Evolutionary conservation across 371 early-diverging fungal species (phyloP).

Genomic region (Mortierella polycephala): DNA sequence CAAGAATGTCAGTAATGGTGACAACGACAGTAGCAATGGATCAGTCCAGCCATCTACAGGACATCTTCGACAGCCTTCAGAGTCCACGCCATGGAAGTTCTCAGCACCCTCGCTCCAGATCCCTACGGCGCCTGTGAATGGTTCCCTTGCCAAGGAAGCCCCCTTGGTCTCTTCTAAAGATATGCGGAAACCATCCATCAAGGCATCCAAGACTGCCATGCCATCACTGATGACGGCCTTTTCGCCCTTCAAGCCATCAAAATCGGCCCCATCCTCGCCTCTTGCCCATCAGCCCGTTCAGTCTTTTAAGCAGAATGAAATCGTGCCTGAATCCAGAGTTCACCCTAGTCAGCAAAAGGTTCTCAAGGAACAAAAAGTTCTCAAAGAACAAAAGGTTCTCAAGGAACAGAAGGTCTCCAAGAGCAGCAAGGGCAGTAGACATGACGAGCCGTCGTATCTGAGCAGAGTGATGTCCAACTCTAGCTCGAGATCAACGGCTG

Average conservation of each 20-base stretch:
- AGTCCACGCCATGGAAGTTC: neutral
- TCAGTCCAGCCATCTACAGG: neutral
- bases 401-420: neutral
- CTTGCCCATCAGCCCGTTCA: conserved; percentile 14
- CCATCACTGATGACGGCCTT: conserved; percentile 52
- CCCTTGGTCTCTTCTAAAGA: conserved; percentile 3
- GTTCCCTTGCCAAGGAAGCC: neutral
- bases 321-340: neutral
- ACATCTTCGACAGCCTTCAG: conserved; percentile 3
- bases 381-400: neutral
- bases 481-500: conserved; percentile 9
- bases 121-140: conserved; percentile 11
- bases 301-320: neutral
- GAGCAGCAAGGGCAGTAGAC: conserved; percentile 11
- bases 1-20: neutral
- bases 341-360: neutral
- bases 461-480: conserved; percentile 17
- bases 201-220: conserved; percentile 48
- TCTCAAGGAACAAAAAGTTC: neutral
- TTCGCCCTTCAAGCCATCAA: conserved; percentile 42
- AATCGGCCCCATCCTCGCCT: conserved; percentile 41
- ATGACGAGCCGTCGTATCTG: conserved; percentile 13
- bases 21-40: conserved; percentile 1
- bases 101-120: conserved; percentile 24
- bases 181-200: conserved; percentile 41